A percentile compares a stretch with the other conserved stretches of the same genome.
phyloP scores from a whole-genome alignment of 2,329 filamentous ascomycete species.

The Lasiodiplodia citricola region DNA sequence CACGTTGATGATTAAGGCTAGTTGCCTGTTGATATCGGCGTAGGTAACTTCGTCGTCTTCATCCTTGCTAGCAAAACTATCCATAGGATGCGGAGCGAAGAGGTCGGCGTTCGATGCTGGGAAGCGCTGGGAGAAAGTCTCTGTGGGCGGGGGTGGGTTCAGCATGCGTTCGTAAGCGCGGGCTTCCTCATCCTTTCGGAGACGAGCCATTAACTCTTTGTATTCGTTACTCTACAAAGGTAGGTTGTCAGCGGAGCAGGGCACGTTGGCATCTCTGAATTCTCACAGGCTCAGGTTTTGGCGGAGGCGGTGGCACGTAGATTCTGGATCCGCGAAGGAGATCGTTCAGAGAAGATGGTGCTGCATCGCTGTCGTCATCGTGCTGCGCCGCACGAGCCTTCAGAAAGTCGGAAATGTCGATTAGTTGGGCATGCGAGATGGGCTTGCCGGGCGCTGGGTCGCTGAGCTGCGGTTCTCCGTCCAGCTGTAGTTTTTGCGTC shows the following conservation, averaged over 20 bases:
- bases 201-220: slow-evolving; percentile 82
- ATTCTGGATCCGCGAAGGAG: slow-evolving; percentile 74
- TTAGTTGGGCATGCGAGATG: slow-evolving; percentile 72
- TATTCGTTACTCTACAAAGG: slow-evolving; percentile 73
- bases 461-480: slow-evolving; percentile 56
- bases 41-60: slow-evolving; percentile 69
- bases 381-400: slow-evolving; percentile 37
- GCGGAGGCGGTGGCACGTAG: slow-evolving; percentile 79
- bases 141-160: slow-evolving; percentile 61
- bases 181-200: slow-evolving; percentile 82
- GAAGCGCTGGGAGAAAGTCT: slow-evolving; percentile 66
- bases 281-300: slow-evolving; percentile 77
- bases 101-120: slow-evolving; percentile 61
- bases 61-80: slow-evolving; percentile 36
- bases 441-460: slow-evolving; percentile 65
- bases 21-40: slow-evolving; percentile 77
- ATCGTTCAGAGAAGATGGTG: slow-evolving; percentile 60
- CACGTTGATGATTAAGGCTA: slow-evolving; percentile 88
- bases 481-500: slow-evolving; percentile 34
- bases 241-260: not conserved
- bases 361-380: slow-evolving; percentile 9
- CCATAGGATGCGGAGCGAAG: slow-evolving; percentile 47
- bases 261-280: not conserved
- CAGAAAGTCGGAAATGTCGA: slow-evolving; percentile 65
- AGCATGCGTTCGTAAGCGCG: slow-evolving; percentile 82